Evolutionary conservation across 805 yeast species (phyloP).

Genomic region (Zygosaccharomyces pseudorouxii): DNA sequence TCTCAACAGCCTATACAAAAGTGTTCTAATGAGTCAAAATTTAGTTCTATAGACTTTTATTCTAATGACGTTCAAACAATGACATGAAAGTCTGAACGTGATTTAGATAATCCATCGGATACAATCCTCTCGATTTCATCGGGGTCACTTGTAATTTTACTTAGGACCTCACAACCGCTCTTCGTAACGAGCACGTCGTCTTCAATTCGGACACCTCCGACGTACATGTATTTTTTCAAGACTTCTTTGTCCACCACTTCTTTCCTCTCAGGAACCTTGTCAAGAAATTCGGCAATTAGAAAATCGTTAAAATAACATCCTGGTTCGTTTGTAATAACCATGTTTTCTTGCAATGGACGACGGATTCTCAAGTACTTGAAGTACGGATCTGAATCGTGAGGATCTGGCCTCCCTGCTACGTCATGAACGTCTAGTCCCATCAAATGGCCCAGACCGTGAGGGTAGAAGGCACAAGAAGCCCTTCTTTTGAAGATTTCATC

Average conservation of each 20-base stretch:
- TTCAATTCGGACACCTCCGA: constrained; percentile 97
- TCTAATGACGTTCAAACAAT: constrained; percentile 31
- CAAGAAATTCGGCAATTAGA: constrained; percentile 59
- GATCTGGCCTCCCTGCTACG: constrained; percentile 84
- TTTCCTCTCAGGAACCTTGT: constrained; percentile 40
- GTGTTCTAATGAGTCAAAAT: not conserved
- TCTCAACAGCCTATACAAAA: not conserved
- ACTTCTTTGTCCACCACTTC: constrained; percentile 61
- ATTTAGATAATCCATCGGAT: constrained; percentile 58
- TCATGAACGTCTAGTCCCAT: constrained; percentile 96
- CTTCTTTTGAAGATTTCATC: constrained; percentile 68
- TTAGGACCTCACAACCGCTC: constrained; percentile 74
- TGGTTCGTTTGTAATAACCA: constrained; percentile 94
- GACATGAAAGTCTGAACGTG: constrained; percentile 61
- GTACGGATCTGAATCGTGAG: constrained; percentile 75
- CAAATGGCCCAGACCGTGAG: constrained; percentile 94
- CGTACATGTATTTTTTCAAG: constrained; percentile 71
- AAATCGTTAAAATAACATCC: constrained; percentile 89
- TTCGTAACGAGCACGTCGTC: constrained; percentile 82
- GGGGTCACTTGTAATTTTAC: constrained; percentile 81
- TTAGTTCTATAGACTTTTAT: not conserved
- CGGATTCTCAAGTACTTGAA: constrained; percentile 76
- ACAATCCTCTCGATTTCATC: constrained; percentile 76
- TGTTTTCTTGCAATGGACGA: constrained; percentile 61
- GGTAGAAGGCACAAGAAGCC: constrained; percentile 76